Percentiles rank a stretch among this genome's conserved stretches.
phyloP scores from a whole-genome alignment of 169 alveolate genomes.

The Plasmodium chabaudi region DNA sequence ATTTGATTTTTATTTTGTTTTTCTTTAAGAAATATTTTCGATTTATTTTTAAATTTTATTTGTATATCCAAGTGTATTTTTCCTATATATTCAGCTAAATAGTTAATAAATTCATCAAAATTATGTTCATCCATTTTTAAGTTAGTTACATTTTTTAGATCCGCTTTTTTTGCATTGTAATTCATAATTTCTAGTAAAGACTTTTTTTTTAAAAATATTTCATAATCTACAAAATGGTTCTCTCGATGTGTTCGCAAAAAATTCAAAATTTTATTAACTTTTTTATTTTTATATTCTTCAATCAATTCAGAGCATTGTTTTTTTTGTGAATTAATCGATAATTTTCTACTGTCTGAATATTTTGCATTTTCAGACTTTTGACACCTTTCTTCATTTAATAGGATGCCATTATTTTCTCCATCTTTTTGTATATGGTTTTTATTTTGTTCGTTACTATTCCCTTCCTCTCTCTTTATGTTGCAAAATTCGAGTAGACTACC shows the following conservation, averaged over 20 bases:
- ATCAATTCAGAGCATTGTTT: no score
- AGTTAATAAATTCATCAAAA: constrained; percentile 30
- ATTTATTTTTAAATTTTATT: constrained; percentile 27
- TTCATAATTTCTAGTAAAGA: constrained; percentile 6
- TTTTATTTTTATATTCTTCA: constrained; percentile 15
- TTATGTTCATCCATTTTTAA: neutral
- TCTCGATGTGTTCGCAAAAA: constrained; percentile 21
- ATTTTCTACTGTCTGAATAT: no score
- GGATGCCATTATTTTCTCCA: no score
- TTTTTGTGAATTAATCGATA: no score
- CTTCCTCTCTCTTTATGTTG: no score
- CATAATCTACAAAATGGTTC: neutral
- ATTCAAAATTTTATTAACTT: constrained; percentile 19
- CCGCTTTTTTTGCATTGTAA: neutral
- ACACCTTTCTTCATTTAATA: no score
- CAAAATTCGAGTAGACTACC: neutral
- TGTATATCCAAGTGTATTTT: constrained; percentile 61
- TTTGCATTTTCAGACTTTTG: no score
- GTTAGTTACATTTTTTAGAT: neutral
- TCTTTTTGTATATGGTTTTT: no score
- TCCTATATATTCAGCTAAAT: constrained; percentile 69
- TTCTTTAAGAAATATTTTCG: constrained; percentile 23
- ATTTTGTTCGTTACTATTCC: no score
- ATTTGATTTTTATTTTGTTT: constrained; percentile 28
- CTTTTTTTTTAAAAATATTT: constrained; percentile 21